A percentile compares a stretch with the other conserved stretches of the same genome.
These are phyloP conservation scores for Panus rudis DNA, from an alignment of 768 basidiomycete species.

Conservation along the genomic window DNA sequence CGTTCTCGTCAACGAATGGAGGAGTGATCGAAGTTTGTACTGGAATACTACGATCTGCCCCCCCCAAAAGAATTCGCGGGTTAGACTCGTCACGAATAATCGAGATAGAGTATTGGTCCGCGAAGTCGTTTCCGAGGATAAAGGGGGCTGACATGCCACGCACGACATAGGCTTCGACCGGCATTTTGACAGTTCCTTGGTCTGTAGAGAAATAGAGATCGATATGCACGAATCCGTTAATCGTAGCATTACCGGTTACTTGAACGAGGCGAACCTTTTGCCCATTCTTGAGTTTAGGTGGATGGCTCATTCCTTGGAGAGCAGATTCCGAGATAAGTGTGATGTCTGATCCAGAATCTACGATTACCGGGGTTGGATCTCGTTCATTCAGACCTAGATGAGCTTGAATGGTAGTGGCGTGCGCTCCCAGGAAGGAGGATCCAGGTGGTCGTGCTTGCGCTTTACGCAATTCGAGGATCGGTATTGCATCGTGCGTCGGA, in stretches of 20 bases:
- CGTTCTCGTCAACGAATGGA: conserved; percentile 4
- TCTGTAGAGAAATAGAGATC: conserved; percentile 21
- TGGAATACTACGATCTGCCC: conserved; percentile 2
- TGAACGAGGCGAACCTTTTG: conserved; percentile 26
- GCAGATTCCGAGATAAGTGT: conserved; percentile 24
- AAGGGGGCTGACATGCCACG: no score
- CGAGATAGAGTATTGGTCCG: conserved; percentile 28
- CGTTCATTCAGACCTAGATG: conserved; percentile 3
- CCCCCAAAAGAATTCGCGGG: no score
- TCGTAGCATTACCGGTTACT: conserved; percentile 23
- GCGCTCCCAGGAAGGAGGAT: conserved; percentile 26
- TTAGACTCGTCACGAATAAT: conserved; percentile 14
- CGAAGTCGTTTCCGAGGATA: no score
- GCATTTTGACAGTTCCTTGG: conserved; percentile 19
- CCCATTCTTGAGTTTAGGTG: conserved; percentile 18
- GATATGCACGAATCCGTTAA: conserved; percentile 23
- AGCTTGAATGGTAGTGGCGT: conserved; percentile 16
- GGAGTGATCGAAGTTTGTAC: conserved; percentile 12
- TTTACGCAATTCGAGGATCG: neutral
- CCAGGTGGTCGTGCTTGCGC: conserved; percentile 18
- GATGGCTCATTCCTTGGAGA: conserved; percentile 2
- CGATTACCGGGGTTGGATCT: conserved; percentile 7
- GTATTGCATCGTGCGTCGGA: neutral
- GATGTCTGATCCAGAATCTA: conserved; percentile 32
- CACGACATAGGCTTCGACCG: conserved; percentile 12